Evolutionary conservation across 2,329 filamentous ascomycete genomes (phyloP).

Genomic region (Colletotrichum horii): DNA sequence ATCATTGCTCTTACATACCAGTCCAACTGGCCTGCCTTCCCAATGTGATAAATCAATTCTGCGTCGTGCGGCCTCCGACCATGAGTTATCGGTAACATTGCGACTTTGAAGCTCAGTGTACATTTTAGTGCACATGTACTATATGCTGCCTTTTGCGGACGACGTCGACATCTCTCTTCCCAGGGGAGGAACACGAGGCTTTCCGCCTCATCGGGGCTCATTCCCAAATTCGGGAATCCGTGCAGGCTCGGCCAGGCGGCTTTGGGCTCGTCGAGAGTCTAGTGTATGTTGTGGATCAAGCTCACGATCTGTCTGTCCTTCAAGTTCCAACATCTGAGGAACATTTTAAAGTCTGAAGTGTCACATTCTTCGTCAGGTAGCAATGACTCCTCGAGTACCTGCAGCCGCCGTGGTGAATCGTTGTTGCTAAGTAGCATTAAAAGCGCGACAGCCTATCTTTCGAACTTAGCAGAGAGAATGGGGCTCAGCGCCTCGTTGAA

Average conservation of each 20-base stretch:
- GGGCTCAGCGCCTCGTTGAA: neutral
- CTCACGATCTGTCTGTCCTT: neutral
- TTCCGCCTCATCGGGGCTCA: neutral
- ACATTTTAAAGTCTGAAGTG: neutral
- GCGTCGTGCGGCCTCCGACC: neutral
- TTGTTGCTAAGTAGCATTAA: neutral
- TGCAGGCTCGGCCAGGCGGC: neutral
- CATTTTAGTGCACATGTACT: neutral
- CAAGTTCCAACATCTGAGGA: neutral
- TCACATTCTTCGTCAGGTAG: too few species aligned
- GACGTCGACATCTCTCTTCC: neutral
- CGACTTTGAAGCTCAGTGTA: neutral
- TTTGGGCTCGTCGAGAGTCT: neutral
- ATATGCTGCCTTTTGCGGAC: neutral
- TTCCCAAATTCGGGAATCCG: neutral
- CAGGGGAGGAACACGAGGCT: neutral
- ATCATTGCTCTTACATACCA: neutral
- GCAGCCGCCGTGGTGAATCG: neutral
- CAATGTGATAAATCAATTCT: neutral
- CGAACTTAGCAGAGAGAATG: neutral
- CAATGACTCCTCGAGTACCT: too few species aligned
- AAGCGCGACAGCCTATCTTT: neutral
- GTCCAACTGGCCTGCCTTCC: neutral
- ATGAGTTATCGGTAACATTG: too few species aligned
- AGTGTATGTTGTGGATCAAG: neutral